Conservation (phyloP, 1,284 basidiomycete species). For the Irpex sp. region DNA sequence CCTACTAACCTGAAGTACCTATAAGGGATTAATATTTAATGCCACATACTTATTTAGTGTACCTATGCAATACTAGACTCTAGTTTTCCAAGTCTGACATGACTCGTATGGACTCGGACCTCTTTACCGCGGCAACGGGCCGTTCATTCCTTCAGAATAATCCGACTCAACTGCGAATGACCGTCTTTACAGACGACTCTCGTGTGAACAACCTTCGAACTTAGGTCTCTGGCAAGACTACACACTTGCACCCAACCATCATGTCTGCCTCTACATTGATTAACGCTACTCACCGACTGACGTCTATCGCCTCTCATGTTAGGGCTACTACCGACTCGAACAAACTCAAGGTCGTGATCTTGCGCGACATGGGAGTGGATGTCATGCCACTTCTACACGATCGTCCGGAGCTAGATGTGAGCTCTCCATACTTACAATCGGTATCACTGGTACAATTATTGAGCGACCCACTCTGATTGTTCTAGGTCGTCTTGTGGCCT, state of each 20-base stretch:
- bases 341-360: conserved; percentile 57
- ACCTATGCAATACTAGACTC: too few relatives aligned
- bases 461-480: not conserved
- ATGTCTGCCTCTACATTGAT: not conserved
- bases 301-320: conserved; percentile 8
- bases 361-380: conserved; percentile 65
- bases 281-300: conserved; percentile 8
- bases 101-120: too few relatives aligned
- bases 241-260: not conserved
- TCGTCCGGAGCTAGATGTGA: conserved; percentile 54
- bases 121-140: too few relatives aligned
- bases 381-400: conserved; percentile 61
- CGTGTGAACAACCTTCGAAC: not conserved
- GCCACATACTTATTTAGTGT: too few relatives aligned
- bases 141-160: too few relatives aligned
- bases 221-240: not conserved
- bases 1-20: too few relatives aligned
- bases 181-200: not conserved
- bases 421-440: conserved; percentile 9
- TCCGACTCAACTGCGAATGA: too few relatives aligned
- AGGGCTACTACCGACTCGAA: conserved; percentile 2
- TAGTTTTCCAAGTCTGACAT: too few relatives aligned
- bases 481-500: conserved; percentile 68
- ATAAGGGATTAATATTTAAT: too few relatives aligned
- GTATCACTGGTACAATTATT: not conserved